Conservation (phyloP, 2,329 filamentous ascomycete species). For the Aureobasidium melanogenum region DNA sequence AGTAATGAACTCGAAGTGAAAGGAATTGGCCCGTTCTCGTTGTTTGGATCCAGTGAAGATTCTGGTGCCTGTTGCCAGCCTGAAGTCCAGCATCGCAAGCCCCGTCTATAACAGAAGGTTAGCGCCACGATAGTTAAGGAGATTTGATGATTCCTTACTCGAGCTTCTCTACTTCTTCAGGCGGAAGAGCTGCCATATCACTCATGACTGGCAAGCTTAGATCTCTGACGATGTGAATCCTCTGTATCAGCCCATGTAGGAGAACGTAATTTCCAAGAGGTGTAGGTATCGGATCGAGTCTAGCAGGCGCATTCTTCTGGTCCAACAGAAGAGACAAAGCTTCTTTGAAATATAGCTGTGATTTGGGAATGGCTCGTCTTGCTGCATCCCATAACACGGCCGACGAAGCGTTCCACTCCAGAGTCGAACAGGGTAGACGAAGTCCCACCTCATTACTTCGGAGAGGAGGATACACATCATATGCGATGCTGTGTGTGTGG, state of each 20-base stretch:
- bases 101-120: neutral
- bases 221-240: neutral
- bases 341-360: conserved; percentile 10
- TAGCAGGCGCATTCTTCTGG: neutral
- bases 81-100: conserved; percentile 22
- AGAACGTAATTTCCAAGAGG: conserved; percentile 56
- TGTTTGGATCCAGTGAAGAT: conserved; percentile 28
- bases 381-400: conserved; percentile 37
- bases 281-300: neutral
- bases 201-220: neutral
- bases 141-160: neutral
- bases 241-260: conserved; percentile 55
- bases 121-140: neutral
- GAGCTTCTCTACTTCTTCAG: neutral
- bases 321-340: neutral
- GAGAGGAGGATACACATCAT: conserved; percentile 51
- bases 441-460: conserved; percentile 7
- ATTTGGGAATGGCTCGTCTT: neutral
- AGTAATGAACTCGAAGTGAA: conserved; percentile 40
- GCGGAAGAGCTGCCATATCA: neutral
- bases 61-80: conserved; percentile 28
- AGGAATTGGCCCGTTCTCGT: conserved; percentile 28
- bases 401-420: conserved; percentile 47
- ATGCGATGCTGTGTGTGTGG: conserved; percentile 53
- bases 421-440: conserved; percentile 43